Conservation (phyloP, 1,139 yeast species). For the Yamadazyma sp. region DNA sequence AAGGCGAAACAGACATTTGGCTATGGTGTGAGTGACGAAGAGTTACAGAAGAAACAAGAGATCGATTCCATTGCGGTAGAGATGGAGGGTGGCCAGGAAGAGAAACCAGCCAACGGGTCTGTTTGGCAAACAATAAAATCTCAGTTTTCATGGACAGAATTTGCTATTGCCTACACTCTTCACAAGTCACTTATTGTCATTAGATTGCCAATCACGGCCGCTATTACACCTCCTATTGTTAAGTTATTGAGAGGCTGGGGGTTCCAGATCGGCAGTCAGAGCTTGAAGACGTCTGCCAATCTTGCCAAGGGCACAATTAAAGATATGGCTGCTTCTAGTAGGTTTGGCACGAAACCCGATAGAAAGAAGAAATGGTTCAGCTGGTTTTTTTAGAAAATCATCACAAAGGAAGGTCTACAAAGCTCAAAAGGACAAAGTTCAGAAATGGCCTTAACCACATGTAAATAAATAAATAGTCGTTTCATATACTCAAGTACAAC, state of each 20-base stretch:
- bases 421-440: too few relatives aligned
- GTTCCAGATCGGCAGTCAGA: slow-evolving; percentile 65
- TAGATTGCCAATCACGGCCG: slow-evolving; percentile 88
- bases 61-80: slow-evolving; percentile 28
- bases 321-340: slow-evolving; percentile 41
- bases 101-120: slow-evolving; percentile 7
- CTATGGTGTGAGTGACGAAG: slow-evolving; percentile 46
- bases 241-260: slow-evolving; percentile 71
- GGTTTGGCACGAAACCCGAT: slow-evolving; percentile 55
- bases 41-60: slow-evolving; percentile 33
- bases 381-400: slow-evolving; percentile 55
- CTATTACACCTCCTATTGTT: slow-evolving; percentile 83
- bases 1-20: slow-evolving; percentile 61
- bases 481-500: slow-evolving; percentile 56
- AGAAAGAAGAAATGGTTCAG: slow-evolving; percentile 59
- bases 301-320: slow-evolving; percentile 27
- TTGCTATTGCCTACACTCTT: slow-evolving; percentile 87
- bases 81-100: slow-evolving; percentile 8
- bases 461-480: slow-evolving; percentile 8
- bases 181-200: slow-evolving; percentile 83
- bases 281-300: slow-evolving; percentile 34
- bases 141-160: slow-evolving; percentile 60
- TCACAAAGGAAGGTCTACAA: too few relatives aligned
- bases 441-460: slow-evolving; percentile 1
- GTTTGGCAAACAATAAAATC: slow-evolving; percentile 29